Conservation (phyloP, 2,329 filamentous ascomycete species). For the Cytospora leucostoma region DNA sequence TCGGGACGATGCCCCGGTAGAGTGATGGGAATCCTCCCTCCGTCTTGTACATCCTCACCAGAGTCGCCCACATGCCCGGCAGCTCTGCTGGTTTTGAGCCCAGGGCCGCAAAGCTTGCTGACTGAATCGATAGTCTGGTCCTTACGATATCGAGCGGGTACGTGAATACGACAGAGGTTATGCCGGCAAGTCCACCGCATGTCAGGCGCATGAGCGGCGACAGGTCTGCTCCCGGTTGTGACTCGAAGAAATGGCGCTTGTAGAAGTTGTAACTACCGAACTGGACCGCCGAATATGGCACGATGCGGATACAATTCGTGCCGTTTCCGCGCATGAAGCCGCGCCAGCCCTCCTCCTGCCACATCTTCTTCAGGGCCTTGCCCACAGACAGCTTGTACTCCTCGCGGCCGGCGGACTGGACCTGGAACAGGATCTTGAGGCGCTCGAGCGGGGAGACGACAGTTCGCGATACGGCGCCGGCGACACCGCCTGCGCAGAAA, state of each 20-base stretch:
- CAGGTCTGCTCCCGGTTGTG: constrained; percentile 71
- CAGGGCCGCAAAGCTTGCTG: constrained; percentile 87
- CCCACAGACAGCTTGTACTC: constrained; percentile 93
- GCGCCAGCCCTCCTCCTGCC: constrained; percentile 93
- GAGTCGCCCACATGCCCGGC: constrained; percentile 89
- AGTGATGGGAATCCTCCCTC: constrained; percentile 84
- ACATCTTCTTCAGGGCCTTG: constrained; percentile 91
- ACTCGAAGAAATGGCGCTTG: constrained; percentile 82
- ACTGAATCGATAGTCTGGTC: constrained; percentile 93
- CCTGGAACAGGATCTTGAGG: constrained; percentile 95
- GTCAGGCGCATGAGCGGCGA: constrained; percentile 72
- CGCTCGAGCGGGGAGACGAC: constrained; percentile 95
- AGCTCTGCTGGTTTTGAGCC: constrained; percentile 65
- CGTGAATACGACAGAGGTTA: constrained; percentile 92
- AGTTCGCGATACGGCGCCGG: constrained; percentile 94
- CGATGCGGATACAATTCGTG: constrained; percentile 96
- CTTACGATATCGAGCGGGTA: constrained; percentile 98
- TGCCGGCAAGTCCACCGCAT: constrained; percentile 90
- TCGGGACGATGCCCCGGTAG: constrained; percentile 94
- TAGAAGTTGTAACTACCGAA: constrained; percentile 99
- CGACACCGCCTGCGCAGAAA: constrained; percentile 91
- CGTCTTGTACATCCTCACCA: constrained; percentile 82
- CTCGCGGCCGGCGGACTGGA: constrained; percentile 85
- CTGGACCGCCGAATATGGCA: constrained; percentile 96
- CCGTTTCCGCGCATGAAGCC: constrained; percentile 98